Base-by-base conservation (phyloP, 1,139 yeast species). In the Arxiozyma slooffiae region DNA sequence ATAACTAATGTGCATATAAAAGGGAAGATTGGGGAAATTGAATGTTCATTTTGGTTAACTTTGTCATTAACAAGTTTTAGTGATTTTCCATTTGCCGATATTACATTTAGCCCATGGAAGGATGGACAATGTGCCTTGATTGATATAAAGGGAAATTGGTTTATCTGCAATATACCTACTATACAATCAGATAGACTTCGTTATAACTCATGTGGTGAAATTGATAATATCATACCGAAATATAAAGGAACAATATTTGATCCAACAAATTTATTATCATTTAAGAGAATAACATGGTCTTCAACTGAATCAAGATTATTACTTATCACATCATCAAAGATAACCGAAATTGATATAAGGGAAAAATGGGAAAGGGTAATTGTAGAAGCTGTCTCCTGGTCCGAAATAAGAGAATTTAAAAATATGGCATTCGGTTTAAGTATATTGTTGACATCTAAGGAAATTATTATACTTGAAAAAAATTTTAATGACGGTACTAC, bases 401-500 rank as follows among this genome's bases (percentile, higher is more conserved):
- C 87, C 0, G 66, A 67, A 24, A 61, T 82, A 2, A 67, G 76
- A 47, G 88, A 81, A 55, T 63, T 76, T 41, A 56, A 56, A 30
- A 55, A 68, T 41, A 56, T 69, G n/a, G 55, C 58, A 40, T 63
- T 61, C 11, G 55, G 61, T 4, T 61, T 64, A 48, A 69, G 73
- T 14, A 72, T 81, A 39, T 53, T 82, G 14, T 64, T 83, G 18
- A 82, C 90, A 0, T 75, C 86, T 0, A 78, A 74, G 55, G 92
- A 84, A 60, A 52, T 83, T 14, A 76, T 81, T 1, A 67, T 83
- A 69, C 59, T 80, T 17, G 55, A 71, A 1, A 53, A 48, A 38
- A 47, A 47, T 14, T 48, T 52, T 1, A 48, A 62, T 2, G 36
- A 30, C 6, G 53, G 57, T 0, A 60, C 61, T 0, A 62, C 71